Percentiles rank a stretch among this genome's conserved stretches.
phyloP scores from a whole-genome alignment of 2,329 filamentous ascomycete genomes.

The Fusarium zealandicum region DNA sequence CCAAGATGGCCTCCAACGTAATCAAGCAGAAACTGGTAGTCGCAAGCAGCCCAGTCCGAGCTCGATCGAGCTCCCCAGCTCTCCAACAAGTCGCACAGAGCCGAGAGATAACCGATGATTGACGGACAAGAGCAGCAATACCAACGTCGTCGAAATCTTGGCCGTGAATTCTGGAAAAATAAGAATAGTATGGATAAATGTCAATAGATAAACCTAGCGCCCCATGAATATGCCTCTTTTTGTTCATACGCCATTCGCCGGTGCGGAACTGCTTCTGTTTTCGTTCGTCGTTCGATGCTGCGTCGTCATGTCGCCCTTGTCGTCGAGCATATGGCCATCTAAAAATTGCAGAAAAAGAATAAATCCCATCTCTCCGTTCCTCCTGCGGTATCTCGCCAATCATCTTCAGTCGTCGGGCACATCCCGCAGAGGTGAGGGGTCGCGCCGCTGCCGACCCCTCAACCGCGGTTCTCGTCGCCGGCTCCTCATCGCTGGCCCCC shows the following conservation, averaged over 20 bases:
- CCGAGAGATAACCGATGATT: neutral
- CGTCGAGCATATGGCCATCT: constrained; percentile 38
- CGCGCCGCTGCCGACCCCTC: constrained; percentile 24
- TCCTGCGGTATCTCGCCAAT: constrained; percentile 36
- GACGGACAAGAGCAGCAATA: constrained; percentile 2
- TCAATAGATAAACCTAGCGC: constrained; percentile 48
- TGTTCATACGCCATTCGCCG: constrained; percentile 51
- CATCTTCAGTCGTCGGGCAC: constrained; percentile 35
- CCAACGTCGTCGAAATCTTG: constrained; percentile 26
- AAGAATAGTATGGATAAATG: constrained; percentile 47
- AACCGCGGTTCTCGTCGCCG: constrained; percentile 28
- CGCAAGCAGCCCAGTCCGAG: too few relatives aligned
- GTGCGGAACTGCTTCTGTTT: constrained; percentile 45
- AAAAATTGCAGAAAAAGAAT: constrained; percentile 40
- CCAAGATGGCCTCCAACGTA: too few relatives aligned
- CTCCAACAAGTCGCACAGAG: neutral
- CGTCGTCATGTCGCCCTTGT: constrained; percentile 43
- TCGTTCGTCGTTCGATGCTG: constrained; percentile 46
- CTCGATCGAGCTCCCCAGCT: too few relatives aligned
- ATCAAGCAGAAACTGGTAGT: too few relatives aligned
- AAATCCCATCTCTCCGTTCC: constrained; percentile 36
- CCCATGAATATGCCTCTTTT: constrained; percentile 49
- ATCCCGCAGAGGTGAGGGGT: constrained; percentile 33
- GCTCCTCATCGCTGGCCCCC: constrained; percentile 23
- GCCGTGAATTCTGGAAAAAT: constrained; percentile 36